Percentiles rank a stretch among this genome's conserved stretches.
Conservation (phyloP, 2,329 filamentous ascomycete species). For the Hansfordia pulvinata region DNA sequence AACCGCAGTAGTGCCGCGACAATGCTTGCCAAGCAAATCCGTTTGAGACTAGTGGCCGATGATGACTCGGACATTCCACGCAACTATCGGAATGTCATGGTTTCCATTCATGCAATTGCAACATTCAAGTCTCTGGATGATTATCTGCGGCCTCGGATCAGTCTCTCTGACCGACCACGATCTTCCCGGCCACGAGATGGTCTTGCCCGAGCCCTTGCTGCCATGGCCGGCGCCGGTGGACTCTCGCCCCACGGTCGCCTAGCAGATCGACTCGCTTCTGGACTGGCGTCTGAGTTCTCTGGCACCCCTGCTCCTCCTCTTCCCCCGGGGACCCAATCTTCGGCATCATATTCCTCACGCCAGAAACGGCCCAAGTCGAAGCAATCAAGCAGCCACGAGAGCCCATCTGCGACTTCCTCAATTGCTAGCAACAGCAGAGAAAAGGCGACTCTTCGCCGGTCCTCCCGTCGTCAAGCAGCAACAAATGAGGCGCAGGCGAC, state of each 20-base stretch:
- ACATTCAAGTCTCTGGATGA: conserved; percentile 96
- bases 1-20: conserved; percentile 84
- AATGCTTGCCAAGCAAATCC: conserved; percentile 92
- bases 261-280: conserved; percentile 25
- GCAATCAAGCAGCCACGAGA: conserved; percentile 23
- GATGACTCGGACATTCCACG: conserved; percentile 83
- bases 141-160: conserved; percentile 84
- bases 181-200: conserved; percentile 46
- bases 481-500: conserved; percentile 34
- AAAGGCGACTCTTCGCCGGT: conserved; percentile 47
- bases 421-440: conserved; percentile 36
- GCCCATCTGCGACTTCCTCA: conserved; percentile 28
- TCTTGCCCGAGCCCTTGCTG: conserved; percentile 55
- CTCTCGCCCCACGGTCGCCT: conserved; percentile 38
- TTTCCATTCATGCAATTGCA: conserved; percentile 94
- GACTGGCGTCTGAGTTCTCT: conserved; percentile 15
- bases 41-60: conserved; percentile 77
- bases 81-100: conserved; percentile 87
- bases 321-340: conserved; percentile 23
- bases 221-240: conserved; percentile 61
- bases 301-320: conserved; percentile 22
- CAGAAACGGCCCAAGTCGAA: conserved; percentile 34
- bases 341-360: conserved; percentile 28
- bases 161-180: conserved; percentile 60
- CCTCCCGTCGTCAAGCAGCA: conserved; percentile 42